Evolutionary conservation across 2,329 filamentous ascomycete species (phyloP).

Genomic region (Fusarium sp.): DNA sequence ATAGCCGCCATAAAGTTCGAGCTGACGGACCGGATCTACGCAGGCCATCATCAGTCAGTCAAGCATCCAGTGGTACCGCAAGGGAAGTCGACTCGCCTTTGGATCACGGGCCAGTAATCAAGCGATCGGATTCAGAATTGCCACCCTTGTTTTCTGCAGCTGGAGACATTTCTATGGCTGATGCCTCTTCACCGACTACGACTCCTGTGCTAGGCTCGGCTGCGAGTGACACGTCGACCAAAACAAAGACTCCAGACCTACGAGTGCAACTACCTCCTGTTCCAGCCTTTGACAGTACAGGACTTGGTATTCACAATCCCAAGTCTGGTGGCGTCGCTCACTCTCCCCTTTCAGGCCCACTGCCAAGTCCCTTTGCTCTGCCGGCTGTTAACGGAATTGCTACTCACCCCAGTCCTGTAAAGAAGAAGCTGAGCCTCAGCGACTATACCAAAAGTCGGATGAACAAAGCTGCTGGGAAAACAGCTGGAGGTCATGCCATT

Average conservation of each 20-base stretch:
- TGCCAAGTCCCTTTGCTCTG: constrained; percentile 58
- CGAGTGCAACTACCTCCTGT: constrained; percentile 69
- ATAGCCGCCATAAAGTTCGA: constrained; percentile 59
- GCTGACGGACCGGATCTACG: constrained; percentile 56
- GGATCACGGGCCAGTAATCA: constrained; percentile 47
- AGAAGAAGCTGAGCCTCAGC: constrained; percentile 76
- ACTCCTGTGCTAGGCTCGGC: constrained; percentile 27
- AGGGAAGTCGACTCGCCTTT: constrained; percentile 58
- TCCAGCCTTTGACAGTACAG: constrained; percentile 61
- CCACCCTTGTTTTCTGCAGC: constrained; percentile 42
- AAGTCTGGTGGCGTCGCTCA: constrained; percentile 60
- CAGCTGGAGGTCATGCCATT: constrained; percentile 44
- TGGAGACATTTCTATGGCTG: constrained; percentile 46
- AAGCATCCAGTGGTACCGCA: constrained; percentile 48
- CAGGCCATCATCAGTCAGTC: constrained; percentile 39
- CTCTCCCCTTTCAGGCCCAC: constrained; percentile 63
- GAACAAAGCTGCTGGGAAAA: constrained; percentile 64
- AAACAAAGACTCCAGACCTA: constrained; percentile 59
- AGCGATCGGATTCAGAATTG: constrained; percentile 38
- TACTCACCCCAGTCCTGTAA: constrained; percentile 69
- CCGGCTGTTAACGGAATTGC: constrained; percentile 58
- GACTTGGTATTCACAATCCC: constrained; percentile 55
- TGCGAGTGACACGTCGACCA: constrained; percentile 41
- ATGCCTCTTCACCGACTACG: constrained; percentile 51
- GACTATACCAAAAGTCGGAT: constrained; percentile 72